A percentile compares a stretch with the other conserved stretches of the same genome.
phyloP scores from a whole-genome alignment of 2,329 filamentous ascomycete genomes.

The Arthrobotrys megalospora region DNA sequence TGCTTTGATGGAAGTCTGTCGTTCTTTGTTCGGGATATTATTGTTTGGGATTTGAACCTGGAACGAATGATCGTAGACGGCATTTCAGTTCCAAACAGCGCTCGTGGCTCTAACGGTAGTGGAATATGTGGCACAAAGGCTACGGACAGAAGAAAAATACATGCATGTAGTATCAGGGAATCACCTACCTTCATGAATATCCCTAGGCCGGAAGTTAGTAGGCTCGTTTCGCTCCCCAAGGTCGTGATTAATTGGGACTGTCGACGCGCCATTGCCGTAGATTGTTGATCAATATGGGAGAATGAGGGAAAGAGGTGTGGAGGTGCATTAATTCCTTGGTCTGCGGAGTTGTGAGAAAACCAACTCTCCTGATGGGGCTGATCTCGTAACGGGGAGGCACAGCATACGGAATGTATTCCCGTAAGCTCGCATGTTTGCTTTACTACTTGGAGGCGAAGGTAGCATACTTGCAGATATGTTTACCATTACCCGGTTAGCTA shows the following conservation, averaged over 20 bases:
- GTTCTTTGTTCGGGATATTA: slow-evolving; percentile 19
- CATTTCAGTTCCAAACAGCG: neutral
- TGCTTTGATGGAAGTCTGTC: slow-evolving; percentile 4
- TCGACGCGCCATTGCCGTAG: neutral
- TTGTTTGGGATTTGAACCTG: slow-evolving; percentile 9
- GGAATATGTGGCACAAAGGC: slow-evolving; percentile 20
- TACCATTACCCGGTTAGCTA: neutral
- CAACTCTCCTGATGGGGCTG: neutral
- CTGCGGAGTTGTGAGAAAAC: neutral
- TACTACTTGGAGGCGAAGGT: neutral
- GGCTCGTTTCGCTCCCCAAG: neutral
- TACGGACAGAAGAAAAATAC: slow-evolving; percentile 8
- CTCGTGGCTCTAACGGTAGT: neutral
- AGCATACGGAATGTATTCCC: neutral
- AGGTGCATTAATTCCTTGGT: neutral
- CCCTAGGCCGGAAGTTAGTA: neutral
- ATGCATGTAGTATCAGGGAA: neutral
- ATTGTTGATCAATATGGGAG: neutral
- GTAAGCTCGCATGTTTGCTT: neutral
- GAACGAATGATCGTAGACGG: slow-evolving; percentile 1
- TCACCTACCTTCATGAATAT: neutral
- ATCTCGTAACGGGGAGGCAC: slow-evolving; percentile 2
- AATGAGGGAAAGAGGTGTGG: neutral
- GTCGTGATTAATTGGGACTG: neutral
- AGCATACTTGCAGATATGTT: neutral